These are phyloP conservation scores for Irpex sp. DNA, from an alignment of 1,284 basidiomycete genomes.

Conservation along the genomic window DNA sequence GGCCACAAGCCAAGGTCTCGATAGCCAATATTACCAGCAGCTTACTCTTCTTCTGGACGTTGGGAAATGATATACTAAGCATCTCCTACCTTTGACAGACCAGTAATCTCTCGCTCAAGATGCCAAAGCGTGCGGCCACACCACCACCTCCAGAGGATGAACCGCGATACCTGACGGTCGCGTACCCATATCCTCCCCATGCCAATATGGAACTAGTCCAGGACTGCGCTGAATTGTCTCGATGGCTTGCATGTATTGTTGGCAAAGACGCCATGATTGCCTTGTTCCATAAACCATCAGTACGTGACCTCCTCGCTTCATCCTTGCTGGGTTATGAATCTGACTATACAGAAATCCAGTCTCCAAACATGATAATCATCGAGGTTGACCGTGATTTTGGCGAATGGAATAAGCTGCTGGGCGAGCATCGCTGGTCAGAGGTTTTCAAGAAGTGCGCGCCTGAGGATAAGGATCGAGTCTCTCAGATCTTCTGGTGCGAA, in stretches of 20 bases:
- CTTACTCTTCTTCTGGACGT: not conserved
- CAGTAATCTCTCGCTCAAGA: conserved; percentile 21
- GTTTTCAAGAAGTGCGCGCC: conserved; percentile 42
- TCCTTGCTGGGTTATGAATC: not conserved
- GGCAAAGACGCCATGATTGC: conserved; percentile 44
- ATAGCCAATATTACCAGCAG: not conserved
- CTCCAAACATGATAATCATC: conserved; percentile 59
- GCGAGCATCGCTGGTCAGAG: conserved; percentile 61
- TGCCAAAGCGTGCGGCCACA: conserved; percentile 56
- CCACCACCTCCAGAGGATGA: conserved; percentile 57
- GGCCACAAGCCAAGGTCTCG: not conserved
- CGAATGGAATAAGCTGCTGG: conserved; percentile 46
- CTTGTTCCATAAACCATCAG: conserved; percentile 62
- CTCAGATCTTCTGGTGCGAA: conserved; percentile 51
- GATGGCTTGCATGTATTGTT: conserved; percentile 62
- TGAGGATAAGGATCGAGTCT: conserved; percentile 39
- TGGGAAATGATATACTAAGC: not conserved
- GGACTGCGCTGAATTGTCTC: conserved; percentile 48
- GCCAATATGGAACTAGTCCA: conserved; percentile 47
- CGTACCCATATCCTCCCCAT: conserved; percentile 56
- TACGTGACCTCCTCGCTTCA: conserved; percentile 28
- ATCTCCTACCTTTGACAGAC: not conserved
- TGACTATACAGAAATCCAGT: conserved; percentile 31
- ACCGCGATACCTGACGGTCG: conserved; percentile 54
- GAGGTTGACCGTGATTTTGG: conserved; percentile 44